These are phyloP conservation scores for Phytophthora pisi DNA, from an alignment of 352 stramenopile genomes.

Conservation along the genomic window DNA sequence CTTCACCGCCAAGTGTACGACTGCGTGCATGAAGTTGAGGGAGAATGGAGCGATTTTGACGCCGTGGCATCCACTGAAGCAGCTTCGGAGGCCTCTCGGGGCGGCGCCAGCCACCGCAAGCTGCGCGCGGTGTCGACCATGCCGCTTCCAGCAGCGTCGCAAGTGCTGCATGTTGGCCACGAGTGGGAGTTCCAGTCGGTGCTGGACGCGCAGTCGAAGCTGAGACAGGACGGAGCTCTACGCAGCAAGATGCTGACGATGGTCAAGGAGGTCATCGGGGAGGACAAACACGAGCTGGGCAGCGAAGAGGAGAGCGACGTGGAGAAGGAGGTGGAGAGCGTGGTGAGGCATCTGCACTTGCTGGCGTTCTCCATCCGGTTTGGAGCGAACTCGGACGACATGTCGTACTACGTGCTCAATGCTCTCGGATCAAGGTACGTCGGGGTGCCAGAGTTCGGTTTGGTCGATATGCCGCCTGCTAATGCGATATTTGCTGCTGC, in stretches of 20 bases:
- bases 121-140: conserved; percentile 29
- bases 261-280: conserved; percentile 13
- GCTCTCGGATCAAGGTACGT: conserved; percentile 42
- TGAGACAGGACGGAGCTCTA: conserved; percentile 32
- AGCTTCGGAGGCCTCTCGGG: not conserved
- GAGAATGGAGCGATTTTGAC: conserved; percentile 27
- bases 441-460: not conserved
- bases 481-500: conserved; percentile 10
- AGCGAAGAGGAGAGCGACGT: conserved; percentile 26
- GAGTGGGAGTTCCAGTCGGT: conserved; percentile 50
- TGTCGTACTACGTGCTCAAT: conserved; percentile 64
- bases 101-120: conserved; percentile 19
- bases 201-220: conserved; percentile 43
- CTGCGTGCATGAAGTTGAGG: conserved; percentile 32
- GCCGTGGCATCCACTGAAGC: conserved; percentile 21
- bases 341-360: conserved; percentile 49
- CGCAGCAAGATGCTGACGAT: conserved; percentile 33
- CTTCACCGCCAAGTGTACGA: conserved; percentile 44
- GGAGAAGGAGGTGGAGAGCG: conserved; percentile 30
- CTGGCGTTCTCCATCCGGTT: conserved; percentile 60
- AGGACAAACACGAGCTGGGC: conserved; percentile 1
- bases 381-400: conserved; percentile 40
- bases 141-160: conserved; percentile 16
- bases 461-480: conserved; percentile 4
- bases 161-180: conserved; percentile 36